Percentiles rank a stretch among this genome's conserved stretches.
Evolutionary conservation across 257 asterid genomes (phyloP).

Genomic region (Solanum pimpinellifolium): DNA sequence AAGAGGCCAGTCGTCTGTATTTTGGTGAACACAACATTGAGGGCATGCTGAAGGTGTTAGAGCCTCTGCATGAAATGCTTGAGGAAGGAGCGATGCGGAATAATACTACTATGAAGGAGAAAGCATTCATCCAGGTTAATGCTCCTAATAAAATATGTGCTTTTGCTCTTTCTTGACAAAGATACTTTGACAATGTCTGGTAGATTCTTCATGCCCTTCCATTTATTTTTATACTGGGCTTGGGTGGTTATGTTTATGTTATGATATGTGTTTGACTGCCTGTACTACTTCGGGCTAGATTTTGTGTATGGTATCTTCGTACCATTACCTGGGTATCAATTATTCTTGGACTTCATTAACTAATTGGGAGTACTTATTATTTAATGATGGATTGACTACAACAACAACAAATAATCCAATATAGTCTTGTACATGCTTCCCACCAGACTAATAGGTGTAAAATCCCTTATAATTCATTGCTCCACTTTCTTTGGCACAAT

Average conservation of each 20-base stretch:
- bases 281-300: background rate
- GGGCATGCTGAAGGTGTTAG: slow-evolving; percentile 89
- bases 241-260: background rate
- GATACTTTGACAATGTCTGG: background rate
- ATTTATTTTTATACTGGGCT: background rate
- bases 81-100: slow-evolving; percentile 85
- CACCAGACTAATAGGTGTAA: background rate
- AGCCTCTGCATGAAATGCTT: slow-evolving; percentile 90
- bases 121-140: slow-evolving; percentile 83
- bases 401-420: background rate
- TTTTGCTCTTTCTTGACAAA: background rate
- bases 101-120: slow-evolving; percentile 81
- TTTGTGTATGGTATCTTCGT: background rate
- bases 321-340: background rate
- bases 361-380: background rate
- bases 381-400: background rate
- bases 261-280: background rate
- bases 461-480: background rate
- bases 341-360: background rate
- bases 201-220: background rate
- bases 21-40: slow-evolving; percentile 97
- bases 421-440: background rate
- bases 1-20: slow-evolving; percentile 98
- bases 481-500: background rate
- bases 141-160: background rate